phyloP scores from a whole-genome alignment of 805 yeast species.

The Wickerhamiella brachini region DNA sequence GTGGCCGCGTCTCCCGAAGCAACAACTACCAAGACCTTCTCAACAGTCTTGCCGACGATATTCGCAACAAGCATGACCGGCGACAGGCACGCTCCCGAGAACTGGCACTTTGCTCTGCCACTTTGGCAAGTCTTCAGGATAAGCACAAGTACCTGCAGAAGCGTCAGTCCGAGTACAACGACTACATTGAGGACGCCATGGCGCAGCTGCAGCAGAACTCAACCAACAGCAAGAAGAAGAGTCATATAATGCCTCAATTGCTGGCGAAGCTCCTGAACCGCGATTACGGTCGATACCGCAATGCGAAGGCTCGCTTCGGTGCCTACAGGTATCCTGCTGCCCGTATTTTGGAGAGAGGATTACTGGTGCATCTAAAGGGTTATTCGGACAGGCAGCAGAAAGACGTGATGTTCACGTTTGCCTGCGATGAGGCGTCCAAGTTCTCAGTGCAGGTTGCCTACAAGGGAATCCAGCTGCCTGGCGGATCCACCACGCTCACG shows the following conservation, averaged over 20 bases:
- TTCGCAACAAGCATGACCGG: conserved; percentile 41
- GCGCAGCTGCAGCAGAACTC: conserved; percentile 32
- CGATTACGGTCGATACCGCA: conserved; percentile 24
- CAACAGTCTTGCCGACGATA: conserved; percentile 75
- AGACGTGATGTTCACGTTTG: conserved; percentile 58
- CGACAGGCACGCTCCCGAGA: conserved; percentile 36
- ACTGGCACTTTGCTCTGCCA: conserved; percentile 31
- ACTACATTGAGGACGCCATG: conserved; percentile 39
- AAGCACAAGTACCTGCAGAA: conserved; percentile 32
- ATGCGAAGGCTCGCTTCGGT: conserved; percentile 40
- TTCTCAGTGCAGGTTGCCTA: conserved; percentile 64
- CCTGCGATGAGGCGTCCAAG: conserved; percentile 58
- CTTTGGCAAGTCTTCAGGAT: conserved; percentile 32
- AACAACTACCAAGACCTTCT: conserved; percentile 67
- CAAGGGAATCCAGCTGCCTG: conserved; percentile 46
- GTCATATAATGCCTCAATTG: conserved; percentile 11
- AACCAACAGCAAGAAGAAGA: conserved; percentile 19
- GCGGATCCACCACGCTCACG: conserved; percentile 37
- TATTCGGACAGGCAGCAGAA: conserved; percentile 36
- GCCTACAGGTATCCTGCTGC: conserved; percentile 65
- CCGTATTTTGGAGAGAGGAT: conserved; percentile 58
- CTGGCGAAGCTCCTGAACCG: neutral
- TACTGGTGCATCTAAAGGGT: conserved; percentile 48
- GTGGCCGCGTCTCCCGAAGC: conserved; percentile 48
- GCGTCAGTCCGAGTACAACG: conserved; percentile 31